Conservation (phyloP, 192 early-diverging fungal genomes). For the Entomortierella beljakovae region DNA sequence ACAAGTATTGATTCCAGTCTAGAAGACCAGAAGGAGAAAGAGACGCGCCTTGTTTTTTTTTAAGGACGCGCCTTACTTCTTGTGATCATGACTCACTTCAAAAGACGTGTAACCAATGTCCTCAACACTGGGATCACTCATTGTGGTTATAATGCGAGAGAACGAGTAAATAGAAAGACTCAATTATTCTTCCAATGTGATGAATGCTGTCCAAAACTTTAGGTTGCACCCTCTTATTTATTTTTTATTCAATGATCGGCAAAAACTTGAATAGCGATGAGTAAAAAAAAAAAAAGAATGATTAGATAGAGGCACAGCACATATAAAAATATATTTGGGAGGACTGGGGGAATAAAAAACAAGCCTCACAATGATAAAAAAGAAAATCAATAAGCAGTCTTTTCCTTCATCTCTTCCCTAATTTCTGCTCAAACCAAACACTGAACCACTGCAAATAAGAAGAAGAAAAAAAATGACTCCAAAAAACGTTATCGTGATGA, state of each 20-base stretch:
- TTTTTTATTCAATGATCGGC: no score
- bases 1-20: no score
- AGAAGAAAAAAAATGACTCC: not conserved
- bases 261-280: not conserved
- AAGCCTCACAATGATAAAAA: not conserved
- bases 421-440: not conserved
- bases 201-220: not conserved
- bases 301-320: not conserved
- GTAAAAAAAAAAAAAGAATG: not conserved
- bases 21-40: not conserved
- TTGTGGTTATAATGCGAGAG: not conserved
- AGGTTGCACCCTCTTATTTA: no score
- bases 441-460: not conserved
- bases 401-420: no score
- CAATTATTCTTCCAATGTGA: not conserved
- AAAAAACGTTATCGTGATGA: constrained; percentile 35
- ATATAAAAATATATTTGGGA: no score
- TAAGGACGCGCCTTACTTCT: not conserved
- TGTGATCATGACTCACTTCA: not conserved
- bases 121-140: constrained; percentile 8
- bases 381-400: no score
- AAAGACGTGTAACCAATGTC: constrained; percentile 11
- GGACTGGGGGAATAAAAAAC: no score
- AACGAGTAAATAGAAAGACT: not conserved
- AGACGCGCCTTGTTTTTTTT: not conserved